These are phyloP conservation scores for Emmonsiellopsis sp. DNA, from an alignment of 2,329 filamentous ascomycete species.

Conservation along the genomic window DNA sequence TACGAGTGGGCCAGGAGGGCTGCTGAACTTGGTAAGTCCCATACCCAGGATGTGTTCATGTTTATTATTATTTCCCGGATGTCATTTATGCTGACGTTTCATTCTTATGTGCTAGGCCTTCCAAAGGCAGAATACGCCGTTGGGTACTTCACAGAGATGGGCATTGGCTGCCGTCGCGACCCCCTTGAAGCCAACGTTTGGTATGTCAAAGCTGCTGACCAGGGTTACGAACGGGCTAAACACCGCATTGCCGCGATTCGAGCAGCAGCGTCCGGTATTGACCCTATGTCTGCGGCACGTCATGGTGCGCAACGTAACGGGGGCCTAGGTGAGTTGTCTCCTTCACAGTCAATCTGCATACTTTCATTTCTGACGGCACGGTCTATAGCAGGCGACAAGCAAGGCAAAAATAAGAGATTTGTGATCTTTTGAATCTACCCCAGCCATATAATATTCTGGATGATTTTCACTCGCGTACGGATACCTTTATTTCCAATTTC, in stretches of 20 bases:
- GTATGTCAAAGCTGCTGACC: conserved; percentile 93
- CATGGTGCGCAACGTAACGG: not conserved
- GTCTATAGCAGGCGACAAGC: conserved; percentile 8
- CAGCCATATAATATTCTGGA: too few species aligned
- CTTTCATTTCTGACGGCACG: not conserved
- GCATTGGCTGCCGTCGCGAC: conserved; percentile 88
- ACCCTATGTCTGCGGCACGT: conserved; percentile 19
- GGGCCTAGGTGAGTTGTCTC: not conserved
- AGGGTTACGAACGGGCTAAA: conserved; percentile 81
- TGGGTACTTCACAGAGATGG: conserved; percentile 97
- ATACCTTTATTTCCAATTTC: too few species aligned
- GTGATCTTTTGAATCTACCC: conserved; percentile 14
- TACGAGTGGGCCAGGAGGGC: conserved; percentile 91
- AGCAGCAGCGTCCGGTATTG: conserved; percentile 58
- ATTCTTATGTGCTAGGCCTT: conserved; percentile 24
- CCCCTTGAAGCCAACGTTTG: conserved; percentile 95
- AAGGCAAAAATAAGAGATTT: conserved; percentile 14
- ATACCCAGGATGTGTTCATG: not conserved
- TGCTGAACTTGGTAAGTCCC: conserved; percentile 65
- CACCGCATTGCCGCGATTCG: conserved; percentile 79
- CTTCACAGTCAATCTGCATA: not conserved
- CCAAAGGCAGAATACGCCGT: conserved; percentile 81
- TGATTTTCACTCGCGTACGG: too few species aligned
- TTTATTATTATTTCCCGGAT: not conserved
- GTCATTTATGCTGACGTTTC: not conserved